Base-by-base conservation (phyloP, 257 asterid genomes). In the Solanum sparsipilum region DNA sequence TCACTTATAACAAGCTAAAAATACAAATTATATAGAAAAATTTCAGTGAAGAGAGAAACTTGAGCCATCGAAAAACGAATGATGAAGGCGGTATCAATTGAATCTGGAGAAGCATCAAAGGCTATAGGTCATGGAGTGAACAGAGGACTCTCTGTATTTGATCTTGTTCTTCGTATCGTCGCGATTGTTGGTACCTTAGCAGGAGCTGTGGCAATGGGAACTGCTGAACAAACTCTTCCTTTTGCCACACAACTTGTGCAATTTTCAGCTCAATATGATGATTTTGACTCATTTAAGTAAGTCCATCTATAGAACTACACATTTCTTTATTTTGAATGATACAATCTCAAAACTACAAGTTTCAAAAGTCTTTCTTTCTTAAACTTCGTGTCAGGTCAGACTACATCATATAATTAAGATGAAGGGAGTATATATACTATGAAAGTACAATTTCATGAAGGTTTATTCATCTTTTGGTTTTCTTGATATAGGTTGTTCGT, bases 141-240 rank as follows among this genome's bases (percentile, higher is more conserved):
- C 71, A 91, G 94, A 93, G 94, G 95, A 46, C 71, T 95, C 48
- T 86, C 96, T 5, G 86, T 96, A 72, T 67, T 92, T 38, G 96
- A 91, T 86, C 92, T 96, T 38, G 76, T 93, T 90, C 91, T 96
- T 38, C 90, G 98, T 90, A 83, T 94, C 41, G 29, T 92, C 9
- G 98, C 95, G 9, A 90, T 93, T 83, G 83, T 91, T 35, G 98
- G 97, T 74, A 92, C 97, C 2, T 74, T 95, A 52, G 98, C 93
- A 85, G 91, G 96, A 89, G 95, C 98, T 41, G 48, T 94, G 60
- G 98, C 95, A 13, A 95, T 96, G 98, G 98, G 96, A 27, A 93
- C 95, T 9, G 92, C 98, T 16, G 90, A 92, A 35, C 90, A 96
- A 86, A 93, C 96, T 13, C 98, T 96, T 82, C 95, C 98, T 34